Conservation (phyloP, 75 land plant genomes). For the Azolla pinnata region DNA sequence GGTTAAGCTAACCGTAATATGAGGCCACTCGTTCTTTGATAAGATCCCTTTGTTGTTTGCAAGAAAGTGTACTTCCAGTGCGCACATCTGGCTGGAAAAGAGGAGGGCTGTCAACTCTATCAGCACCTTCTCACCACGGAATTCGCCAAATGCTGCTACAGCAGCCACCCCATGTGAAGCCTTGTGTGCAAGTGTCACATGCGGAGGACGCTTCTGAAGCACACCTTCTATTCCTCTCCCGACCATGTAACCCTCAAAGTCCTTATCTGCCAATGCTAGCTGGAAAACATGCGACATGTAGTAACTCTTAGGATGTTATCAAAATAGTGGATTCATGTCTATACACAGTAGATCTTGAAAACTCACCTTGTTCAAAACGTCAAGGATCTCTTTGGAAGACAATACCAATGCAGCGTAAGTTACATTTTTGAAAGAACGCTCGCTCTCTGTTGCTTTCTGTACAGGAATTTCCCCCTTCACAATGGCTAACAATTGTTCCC, state of each 20-base stretch:
- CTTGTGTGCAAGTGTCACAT: conserved; percentile 94
- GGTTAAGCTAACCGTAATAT: conserved; percentile 39
- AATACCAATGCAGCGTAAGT: conserved; percentile 69
- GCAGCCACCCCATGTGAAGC: conserved; percentile 72
- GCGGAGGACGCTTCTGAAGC: too few relatives aligned
- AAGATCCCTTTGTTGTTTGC: conserved; percentile 42
- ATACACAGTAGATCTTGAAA: neutral
- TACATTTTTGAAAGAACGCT: conserved; percentile 54
- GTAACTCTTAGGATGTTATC: neutral
- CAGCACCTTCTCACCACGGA: conserved; percentile 41
- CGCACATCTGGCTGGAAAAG: conserved; percentile 62
- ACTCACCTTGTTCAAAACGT: conserved; percentile 40
- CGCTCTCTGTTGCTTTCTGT: conserved; percentile 28
- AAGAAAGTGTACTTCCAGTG: conserved; percentile 54
- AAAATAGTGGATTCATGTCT: neutral
- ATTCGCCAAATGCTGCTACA: conserved; percentile 59
- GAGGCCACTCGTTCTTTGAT: conserved; percentile 82
- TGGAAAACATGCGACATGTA: conserved; percentile 16
- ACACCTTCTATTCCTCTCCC: conserved; percentile 33
- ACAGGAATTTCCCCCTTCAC: conserved; percentile 43
- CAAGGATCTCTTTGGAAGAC: conserved; percentile 40
- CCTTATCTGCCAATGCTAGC: conserved; percentile 28
- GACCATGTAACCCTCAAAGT: conserved; percentile 30
- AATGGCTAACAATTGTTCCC: conserved; percentile 50
- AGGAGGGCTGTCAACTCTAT: conserved; percentile 69